These are phyloP conservation scores for Trametopsis cervina DNA, from an alignment of 768 basidiomycete genomes.

Conservation along the genomic window DNA sequence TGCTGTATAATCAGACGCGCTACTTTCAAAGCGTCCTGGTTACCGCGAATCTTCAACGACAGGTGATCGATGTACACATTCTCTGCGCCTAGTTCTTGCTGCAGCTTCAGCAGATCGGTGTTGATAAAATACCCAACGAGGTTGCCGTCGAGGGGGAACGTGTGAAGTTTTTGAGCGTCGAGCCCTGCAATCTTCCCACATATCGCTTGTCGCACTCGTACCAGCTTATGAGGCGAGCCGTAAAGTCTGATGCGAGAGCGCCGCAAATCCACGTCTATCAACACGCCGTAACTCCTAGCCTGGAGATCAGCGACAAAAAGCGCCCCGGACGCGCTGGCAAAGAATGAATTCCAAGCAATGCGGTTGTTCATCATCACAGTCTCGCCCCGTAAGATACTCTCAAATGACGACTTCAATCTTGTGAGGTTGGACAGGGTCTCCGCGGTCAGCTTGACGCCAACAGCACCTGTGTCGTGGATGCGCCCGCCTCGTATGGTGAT, in stretches of 20 bases:
- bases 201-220: conserved; percentile 36
- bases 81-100: conserved; percentile 45
- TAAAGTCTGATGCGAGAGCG: conserved; percentile 47
- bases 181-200: conserved; percentile 40
- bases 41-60: conserved; percentile 49
- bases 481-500: conserved; percentile 24
- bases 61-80: conserved; percentile 48
- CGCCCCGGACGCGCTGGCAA: conserved; percentile 35
- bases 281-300: conserved; percentile 29
- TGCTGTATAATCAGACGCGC: conserved; percentile 35
- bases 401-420: conserved; percentile 51
- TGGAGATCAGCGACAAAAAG: conserved; percentile 41
- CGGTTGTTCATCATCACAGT: conserved; percentile 43
- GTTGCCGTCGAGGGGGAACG: conserved; percentile 40
- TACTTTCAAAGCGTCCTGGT: conserved; percentile 34
- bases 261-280: conserved; percentile 33
- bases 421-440: conserved; percentile 44
- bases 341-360: conserved; percentile 61
- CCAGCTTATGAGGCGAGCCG: conserved; percentile 39
- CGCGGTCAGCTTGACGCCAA: conserved; percentile 42
- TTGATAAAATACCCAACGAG: conserved; percentile 41
- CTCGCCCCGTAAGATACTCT: conserved; percentile 58
- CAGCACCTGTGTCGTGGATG: conserved; percentile 11
- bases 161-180: conserved; percentile 32
- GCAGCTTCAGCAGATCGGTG: conserved; percentile 38